Percentiles rank a stretch among this genome's conserved stretches.
phyloP scores from a whole-genome alignment of 495 filamentous ascomycete species.

The Thermothielavioides terrestris region DNA sequence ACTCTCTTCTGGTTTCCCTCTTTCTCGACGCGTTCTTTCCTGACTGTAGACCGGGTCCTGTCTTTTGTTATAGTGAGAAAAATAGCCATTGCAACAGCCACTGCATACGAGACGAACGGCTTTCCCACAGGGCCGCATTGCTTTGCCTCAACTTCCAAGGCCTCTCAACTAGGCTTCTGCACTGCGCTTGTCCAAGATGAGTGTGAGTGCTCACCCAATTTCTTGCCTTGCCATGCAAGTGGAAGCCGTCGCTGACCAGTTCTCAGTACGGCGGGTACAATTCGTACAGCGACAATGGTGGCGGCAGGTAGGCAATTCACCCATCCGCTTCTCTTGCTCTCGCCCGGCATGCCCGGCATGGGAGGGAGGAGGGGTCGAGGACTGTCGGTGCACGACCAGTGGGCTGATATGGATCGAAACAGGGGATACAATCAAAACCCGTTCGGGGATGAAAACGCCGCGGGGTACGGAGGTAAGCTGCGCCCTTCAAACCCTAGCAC shows the following conservation, averaged over 20 bases:
- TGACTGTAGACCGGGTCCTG: no score
- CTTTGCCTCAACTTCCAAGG: background rate
- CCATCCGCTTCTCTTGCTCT: background rate
- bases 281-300: background rate
- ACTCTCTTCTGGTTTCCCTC: background rate
- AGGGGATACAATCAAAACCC: conserved; percentile 25
- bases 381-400: no score
- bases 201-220: conserved; percentile 40
- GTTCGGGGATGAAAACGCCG: conserved; percentile 12
- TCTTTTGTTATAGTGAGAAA: no score
- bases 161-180: conserved; percentile 2
- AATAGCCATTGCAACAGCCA: no score
- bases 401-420: background rate
- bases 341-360: background rate
- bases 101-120: no score
- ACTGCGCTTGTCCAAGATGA: conserved; percentile 29
- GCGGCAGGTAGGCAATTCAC: background rate
- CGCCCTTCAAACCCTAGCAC: conserved; percentile 19
- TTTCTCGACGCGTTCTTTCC: background rate
- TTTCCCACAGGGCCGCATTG: no score
- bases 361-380: no score
- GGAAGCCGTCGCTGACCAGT: conserved; percentile 21
- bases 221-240: no score
- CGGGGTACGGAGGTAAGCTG: conserved; percentile 41
- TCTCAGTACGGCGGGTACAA: conserved; percentile 19